A percentile compares a stretch with the other conserved stretches of the same genome.
Evolutionary conservation across 352 stramenopile species (phyloP).

Genomic region (Poterioochromonas sp.): DNA sequence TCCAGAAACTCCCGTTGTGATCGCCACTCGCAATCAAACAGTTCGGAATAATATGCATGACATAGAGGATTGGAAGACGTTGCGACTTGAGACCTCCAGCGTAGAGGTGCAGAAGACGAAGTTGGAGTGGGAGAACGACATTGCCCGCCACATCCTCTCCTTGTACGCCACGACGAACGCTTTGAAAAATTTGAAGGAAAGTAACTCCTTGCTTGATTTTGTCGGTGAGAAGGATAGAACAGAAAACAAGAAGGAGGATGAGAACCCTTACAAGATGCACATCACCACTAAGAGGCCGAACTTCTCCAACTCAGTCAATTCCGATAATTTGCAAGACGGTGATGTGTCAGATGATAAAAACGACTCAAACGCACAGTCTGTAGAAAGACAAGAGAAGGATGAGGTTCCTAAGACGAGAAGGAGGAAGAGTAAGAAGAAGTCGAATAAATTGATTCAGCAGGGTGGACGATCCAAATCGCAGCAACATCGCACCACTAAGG

Average conservation of each 20-base stretch:
- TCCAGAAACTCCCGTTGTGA: no score
- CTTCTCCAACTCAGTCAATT: background rate
- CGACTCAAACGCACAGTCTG: background rate
- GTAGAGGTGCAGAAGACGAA: conserved; percentile 33
- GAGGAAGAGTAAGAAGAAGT: background rate
- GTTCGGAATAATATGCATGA: no score
- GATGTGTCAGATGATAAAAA: background rate
- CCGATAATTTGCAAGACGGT: background rate
- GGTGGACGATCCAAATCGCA: background rate
- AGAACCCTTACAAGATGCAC: background rate
- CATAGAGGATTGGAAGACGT: no score
- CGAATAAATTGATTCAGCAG: background rate
- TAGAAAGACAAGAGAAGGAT: background rate
- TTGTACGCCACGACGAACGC: conserved; percentile 52
- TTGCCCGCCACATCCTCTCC: conserved; percentile 71
- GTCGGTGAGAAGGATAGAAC: background rate
- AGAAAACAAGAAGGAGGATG: background rate
- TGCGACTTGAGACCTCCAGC: background rate
- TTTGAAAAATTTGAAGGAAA: conserved; percentile 4
- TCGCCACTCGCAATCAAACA: no score
- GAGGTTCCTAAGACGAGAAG: background rate
- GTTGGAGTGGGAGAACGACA: conserved; percentile 71
- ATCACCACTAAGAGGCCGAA: background rate
- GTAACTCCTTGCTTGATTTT: conserved; percentile 2
- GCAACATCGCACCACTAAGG: background rate